Percentiles rank a stretch among this genome's conserved stretches.
These are phyloP conservation scores for Aspergillus alliaceus DNA, from an alignment of 2,329 filamentous ascomycete species.

Conservation along the genomic window DNA sequence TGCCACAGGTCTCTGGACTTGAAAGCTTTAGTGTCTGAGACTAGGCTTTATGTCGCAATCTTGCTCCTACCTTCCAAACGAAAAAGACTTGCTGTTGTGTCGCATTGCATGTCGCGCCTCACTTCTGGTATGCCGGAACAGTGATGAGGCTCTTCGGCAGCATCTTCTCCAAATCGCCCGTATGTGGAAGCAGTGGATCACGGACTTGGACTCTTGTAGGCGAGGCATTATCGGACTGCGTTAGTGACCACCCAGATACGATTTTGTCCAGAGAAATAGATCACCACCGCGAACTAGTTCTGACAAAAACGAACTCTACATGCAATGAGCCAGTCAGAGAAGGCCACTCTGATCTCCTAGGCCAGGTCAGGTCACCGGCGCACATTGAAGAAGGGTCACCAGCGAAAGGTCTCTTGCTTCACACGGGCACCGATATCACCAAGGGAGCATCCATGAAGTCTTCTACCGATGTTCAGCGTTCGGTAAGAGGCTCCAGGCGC, in stretches of 20 bases:
- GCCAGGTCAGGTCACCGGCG: neutral
- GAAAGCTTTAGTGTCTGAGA: neutral
- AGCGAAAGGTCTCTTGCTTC: neutral
- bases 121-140: neutral
- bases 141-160: constrained; percentile 15
- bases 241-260: neutral
- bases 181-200: constrained; percentile 2
- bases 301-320: neutral
- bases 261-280: neutral
- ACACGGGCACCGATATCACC: neutral
- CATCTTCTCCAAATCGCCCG: constrained; percentile 10
- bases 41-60: too few relatives aligned
- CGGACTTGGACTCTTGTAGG: neutral
- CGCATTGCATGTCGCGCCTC: neutral
- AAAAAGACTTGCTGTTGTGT: neutral
- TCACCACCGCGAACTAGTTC: neutral
- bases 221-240: too few relatives aligned
- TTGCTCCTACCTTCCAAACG: neutral
- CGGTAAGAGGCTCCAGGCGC: constrained; percentile 11
- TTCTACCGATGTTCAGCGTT: constrained; percentile 3
- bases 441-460: neutral
- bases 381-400: neutral
- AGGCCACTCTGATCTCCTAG: neutral
- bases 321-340: neutral
- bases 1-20: neutral